These are phyloP conservation scores for Penicillium diatomitis DNA, from an alignment of 495 filamentous ascomycete species.

Conservation along the genomic window DNA sequence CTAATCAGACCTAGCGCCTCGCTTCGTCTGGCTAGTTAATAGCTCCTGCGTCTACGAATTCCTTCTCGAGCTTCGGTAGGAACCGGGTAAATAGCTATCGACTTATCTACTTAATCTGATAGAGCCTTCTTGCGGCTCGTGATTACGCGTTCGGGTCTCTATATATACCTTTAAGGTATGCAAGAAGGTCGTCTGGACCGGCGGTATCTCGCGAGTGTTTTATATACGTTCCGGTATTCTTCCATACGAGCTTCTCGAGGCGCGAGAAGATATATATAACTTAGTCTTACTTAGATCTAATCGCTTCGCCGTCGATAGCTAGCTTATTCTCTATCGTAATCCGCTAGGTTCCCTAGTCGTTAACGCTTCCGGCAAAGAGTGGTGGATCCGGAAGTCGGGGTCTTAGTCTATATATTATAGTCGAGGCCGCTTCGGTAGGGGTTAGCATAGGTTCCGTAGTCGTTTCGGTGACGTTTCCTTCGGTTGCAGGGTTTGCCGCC, in stretches of 20 bases:
- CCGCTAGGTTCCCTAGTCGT: neutral
- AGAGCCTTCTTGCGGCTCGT: neutral
- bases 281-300: neutral
- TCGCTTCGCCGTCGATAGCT: neutral
- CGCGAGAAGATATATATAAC: neutral
- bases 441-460: too few relatives aligned
- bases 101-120: neutral
- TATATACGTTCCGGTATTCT: neutral
- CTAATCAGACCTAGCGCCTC: neutral
- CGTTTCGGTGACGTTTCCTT: too few relatives aligned
- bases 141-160: neutral
- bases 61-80: too few relatives aligned
- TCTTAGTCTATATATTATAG: too few relatives aligned
- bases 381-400: too few relatives aligned
- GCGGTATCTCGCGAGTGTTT: neutral
- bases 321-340: neutral
- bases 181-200: neutral
- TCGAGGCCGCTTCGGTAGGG: too few relatives aligned
- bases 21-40: neutral
- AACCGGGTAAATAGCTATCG: neutral
- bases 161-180: neutral
- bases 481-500: too few relatives aligned
- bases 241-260: neutral
- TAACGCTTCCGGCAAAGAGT: too few relatives aligned
- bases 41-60: neutral